Evolutionary conservation across 1,284 basidiomycete species (phyloP), one percentile per base, ranked within the genome.

Genomic region (Puccinia novopanici): DNA sequence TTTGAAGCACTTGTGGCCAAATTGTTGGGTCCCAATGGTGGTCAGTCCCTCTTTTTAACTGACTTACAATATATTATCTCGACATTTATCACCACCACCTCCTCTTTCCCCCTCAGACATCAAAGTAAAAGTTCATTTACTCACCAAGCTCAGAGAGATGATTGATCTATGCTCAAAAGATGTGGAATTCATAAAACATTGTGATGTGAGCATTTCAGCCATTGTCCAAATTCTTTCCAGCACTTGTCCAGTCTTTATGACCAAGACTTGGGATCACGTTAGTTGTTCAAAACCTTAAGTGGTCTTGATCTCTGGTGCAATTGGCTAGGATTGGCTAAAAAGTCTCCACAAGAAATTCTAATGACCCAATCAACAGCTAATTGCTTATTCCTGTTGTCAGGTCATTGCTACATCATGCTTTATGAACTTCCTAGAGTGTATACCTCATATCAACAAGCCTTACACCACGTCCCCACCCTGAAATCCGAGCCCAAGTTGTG

Each of bases 101-200:
- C 17, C 17, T 37, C 17, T 22, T 22, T 50, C 30, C 42, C 37
- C 45, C 0, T 52, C 76, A 83, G 83, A 84, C 74, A 68, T 81
- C 68, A 82, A 83, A 75, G 65, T 77, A 0, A 93, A 92, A 85
- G 89, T 90, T 84, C 87, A 88, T 8, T 88, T 90, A 57, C 93
- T 93, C 70, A 89, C 89, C 82, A 93, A 96, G 85, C 90, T 97
- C 82, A 89, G 93, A 80, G 94, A 96, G 85, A 90, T 92, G 86
- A 90, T 96, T 82, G 94, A 97, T 85, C 91, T 90, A 34, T 90
- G 92, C 61, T 82, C 82, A 59, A 89, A 92, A 79, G 93, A 96
- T 84, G 88, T 90, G 52, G 94, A 95, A 83, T 92, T 92, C 57
- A 88, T 90, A 63, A 90, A 91, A 73, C 88, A 88, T 82, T 87